Base-by-base conservation (phyloP, 331 rosid species). In the Telfairia occidentalis region DNA sequence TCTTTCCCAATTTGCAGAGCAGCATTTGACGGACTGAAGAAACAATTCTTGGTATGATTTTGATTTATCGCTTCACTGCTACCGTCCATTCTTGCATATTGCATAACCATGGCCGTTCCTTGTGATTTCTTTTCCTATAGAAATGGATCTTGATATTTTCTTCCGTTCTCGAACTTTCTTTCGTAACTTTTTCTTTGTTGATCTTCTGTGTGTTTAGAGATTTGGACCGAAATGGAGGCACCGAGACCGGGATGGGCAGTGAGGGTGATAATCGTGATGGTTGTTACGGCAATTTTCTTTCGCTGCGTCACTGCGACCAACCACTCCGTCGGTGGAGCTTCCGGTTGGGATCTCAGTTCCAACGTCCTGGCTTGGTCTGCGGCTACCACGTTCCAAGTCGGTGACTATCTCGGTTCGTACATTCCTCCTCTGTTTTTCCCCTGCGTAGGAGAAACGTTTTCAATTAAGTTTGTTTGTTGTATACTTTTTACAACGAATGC, bases 281-380 rank as follows among this genome's bases (percentile, higher is more conserved):
- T 87, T 2, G 23, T 88, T 59, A 71, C 89, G 76, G 86, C 92
- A 8, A 73, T 82, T 42, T 77, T 90, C 29, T 78, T 88, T 81
- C 90, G 84, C 46, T 83, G 89, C 80, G 90, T 80, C 78, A 76
- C 79, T 32, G 92, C 90, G 4, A 74, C 74, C 53, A 90, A 90
- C 70, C 82, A 52, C 78, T 35, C 95, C 55, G 95, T 92, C 32
- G 97, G 97, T 5, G 97, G 90, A 29, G 57, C 72, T 76, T 76
- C 87, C 16, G 96, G 94, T 24, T 90, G 96, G 97, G 96, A 92
- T 76, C 89, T 92, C 52, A 7, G 54, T 32, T 82, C 95, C 0
- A 76, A 90, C 73, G 69, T 92, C 54, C 86, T 78, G 34, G 60
- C 76, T 60, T 92, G 96, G 97, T 76, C 90, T 40, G 71, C 92